phyloP scores from a whole-genome alignment of 257 asterid genomes.

The Ilex asprella region DNA sequence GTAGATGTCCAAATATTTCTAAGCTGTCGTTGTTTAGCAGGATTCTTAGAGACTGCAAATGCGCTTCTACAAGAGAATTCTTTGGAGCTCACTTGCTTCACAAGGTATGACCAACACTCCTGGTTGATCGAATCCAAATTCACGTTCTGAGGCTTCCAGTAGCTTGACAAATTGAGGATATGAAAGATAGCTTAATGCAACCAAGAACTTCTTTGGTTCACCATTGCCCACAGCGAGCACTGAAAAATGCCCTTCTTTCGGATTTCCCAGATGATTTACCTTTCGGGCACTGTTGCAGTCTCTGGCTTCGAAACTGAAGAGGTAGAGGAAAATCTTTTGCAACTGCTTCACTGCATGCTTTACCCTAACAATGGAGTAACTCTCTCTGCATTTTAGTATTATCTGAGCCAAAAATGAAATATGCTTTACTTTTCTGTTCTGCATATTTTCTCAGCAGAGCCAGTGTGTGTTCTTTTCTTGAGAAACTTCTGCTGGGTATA shows the following conservation, averaged over 20 bases:
- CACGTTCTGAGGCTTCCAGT: constrained; percentile 44
- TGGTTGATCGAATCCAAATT: constrained; percentile 34
- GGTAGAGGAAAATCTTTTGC: constrained; percentile 15
- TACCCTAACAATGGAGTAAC: constrained; percentile 10
- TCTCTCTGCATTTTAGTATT: constrained; percentile 7
- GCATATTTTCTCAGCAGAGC: constrained; percentile 19
- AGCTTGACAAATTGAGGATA: constrained; percentile 36
- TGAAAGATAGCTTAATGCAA: constrained; percentile 27
- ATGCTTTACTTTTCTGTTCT: constrained; percentile 9
- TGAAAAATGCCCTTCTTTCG: constrained; percentile 28
- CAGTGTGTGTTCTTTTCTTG: background rate
- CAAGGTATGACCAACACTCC: constrained; percentile 39
- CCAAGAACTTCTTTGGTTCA: constrained; percentile 31
- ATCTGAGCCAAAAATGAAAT: constrained; percentile 1
- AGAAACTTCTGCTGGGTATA: no score
- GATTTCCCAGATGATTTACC: constrained; percentile 3
- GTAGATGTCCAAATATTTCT: no score
- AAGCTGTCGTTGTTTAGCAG: no score
- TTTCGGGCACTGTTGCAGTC: background rate
- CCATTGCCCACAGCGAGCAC: constrained; percentile 24
- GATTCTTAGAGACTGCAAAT: no score
- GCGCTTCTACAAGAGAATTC: no score
- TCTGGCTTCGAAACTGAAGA: constrained; percentile 13
- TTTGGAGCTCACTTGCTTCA: constrained; percentile 40
- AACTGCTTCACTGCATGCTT: constrained; percentile 9